phyloP scores from a whole-genome alignment of 2,329 filamentous ascomycete genomes.

The Bipolaris sorokiniana region DNA sequence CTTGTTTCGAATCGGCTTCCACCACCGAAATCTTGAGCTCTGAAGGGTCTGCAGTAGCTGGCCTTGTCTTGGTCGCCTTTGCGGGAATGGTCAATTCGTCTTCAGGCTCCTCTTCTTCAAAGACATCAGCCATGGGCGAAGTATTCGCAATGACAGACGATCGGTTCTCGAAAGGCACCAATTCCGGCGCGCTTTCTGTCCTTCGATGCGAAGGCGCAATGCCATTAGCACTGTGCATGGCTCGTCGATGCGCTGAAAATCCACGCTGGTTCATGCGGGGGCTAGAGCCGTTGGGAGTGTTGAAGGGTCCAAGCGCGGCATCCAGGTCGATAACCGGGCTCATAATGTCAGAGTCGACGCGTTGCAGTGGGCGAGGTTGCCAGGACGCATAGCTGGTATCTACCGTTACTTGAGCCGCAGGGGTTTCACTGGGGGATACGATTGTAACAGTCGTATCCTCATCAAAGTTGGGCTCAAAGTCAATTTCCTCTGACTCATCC shows the following conservation, averaged over 20 bases:
- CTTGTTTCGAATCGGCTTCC: constrained; percentile 50
- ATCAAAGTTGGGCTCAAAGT: constrained; percentile 51
- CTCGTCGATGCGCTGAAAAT: constrained; percentile 60
- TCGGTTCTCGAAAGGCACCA: constrained; percentile 72
- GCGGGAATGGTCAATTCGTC: constrained; percentile 50
- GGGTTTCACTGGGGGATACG: constrained; percentile 41
- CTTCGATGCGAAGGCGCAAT: constrained; percentile 80
- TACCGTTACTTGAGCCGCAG: constrained; percentile 31
- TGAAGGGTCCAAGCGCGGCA: constrained; percentile 89
- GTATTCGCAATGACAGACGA: constrained; percentile 61
- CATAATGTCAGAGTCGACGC: constrained; percentile 63
- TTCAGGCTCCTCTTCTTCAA: constrained; percentile 79
- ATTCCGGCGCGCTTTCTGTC: constrained; percentile 79
- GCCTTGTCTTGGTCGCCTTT: constrained; percentile 16
- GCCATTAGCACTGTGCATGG: constrained; percentile 77
- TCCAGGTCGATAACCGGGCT: constrained; percentile 92
- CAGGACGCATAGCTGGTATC: constrained; percentile 48
- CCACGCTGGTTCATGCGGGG: constrained; percentile 58
- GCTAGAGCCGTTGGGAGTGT: constrained; percentile 75
- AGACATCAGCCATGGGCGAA: constrained; percentile 83
- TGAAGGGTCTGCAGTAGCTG: constrained; percentile 40
- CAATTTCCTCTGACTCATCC: constrained; percentile 44
- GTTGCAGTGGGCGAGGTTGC: constrained; percentile 46
- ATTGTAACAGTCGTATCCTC: constrained; percentile 52
- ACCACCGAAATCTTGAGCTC: constrained; percentile 55